Base-by-base conservation (phyloP, 495 filamentous ascomycete species). In the Jackrogersella minutella region DNA sequence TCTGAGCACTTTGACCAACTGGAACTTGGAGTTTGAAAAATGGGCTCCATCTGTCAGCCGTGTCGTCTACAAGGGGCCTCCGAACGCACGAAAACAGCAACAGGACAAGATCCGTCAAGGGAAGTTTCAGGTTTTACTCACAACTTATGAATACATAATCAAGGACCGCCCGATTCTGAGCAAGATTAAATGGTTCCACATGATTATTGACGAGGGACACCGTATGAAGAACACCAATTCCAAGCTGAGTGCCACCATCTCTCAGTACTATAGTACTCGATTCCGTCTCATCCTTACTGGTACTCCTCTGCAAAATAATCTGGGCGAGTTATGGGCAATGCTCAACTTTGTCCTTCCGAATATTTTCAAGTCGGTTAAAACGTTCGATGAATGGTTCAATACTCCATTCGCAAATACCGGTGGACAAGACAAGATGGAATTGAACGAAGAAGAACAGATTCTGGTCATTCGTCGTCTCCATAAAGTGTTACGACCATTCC, bases 351-450 rank as follows among this genome's bases (percentile, higher is more conserved):
- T 97, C 19, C 84, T 99, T 19, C 95, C 95, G 7, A 98, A 91
- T 63, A 99, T 99, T 68, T 99, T 99, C 88, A 99, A 99, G 74
- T 98, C 96, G 0, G 94, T 96, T 44, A 98, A 97, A 78, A 97
- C 93, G 7, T 99, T 99, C 70, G 95, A 99, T 76, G 95, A 99
- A 76, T 99, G 95, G 95, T 99, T 99, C 84, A 98, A 97, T 77
- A 98, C 95, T 2, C 95, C 95, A 0, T 99, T 99, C 75, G 96
- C 96, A 49, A 99, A 99, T 77, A 98, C 96, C 8, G 95, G 95
- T 78, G 89, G 91, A 46, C 93, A 97, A 75, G 95, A 99, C 73
- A 97, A 94, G 80, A 99, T 99, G 91, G 94, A 97, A 58, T 83
- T 99, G 58, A 94, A 90, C 9, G 95, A 99, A 93, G 95, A 99